Evolutionary conservation across 176 grass and related monocot species (phyloP), one percentile per base, ranked within the genome.

Genomic region (Bolboschoenus planiculmis): DNA sequence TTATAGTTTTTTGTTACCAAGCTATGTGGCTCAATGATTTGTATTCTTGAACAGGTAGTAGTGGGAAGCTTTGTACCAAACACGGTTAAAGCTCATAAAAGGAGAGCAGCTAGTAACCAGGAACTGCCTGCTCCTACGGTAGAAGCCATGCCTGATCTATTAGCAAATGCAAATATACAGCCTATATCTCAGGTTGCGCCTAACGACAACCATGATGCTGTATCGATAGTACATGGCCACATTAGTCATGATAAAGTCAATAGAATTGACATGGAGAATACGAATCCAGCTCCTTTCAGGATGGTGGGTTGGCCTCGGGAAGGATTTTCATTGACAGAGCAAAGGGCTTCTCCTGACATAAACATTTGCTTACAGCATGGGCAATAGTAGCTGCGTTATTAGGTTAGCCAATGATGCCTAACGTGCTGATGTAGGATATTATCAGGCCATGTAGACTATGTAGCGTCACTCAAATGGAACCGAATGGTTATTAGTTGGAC

Each of bases 1-100:
- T 34, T 23, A 11, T 0, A 13, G 29, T 23, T 13, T 56, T 51
- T 16, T 80, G 30, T 46, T 23, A 57, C 18, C 26, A 53, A 56
- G 62, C 18, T 30, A 7, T 42, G 50, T 23, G 1, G 53, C 33
- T 16, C 21, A 48, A 5, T 85, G 50, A 57, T 72, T 76, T 15
- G 53, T 68, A 43, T 46, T 15, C 48, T 33, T 84, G 27, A 31
- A 23, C 87, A 98, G 96, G 92, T 95, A 67, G 86, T 98, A 31
- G 96, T 93, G 0, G 92, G 96, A 20, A 98, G 96, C 71, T 98
- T 98, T 86, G 84, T 94, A 36, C 89, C 96, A 16, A 95, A 98
- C 87, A 91, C 86, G 31, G 29, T 90, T 77, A 98, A 93, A 83
- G 90, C 94, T 87, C 92, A 93, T 58, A 93, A 95, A 85, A 91